These are phyloP conservation scores for Globisporangium sylvaticum DNA, from an alignment of 352 stramenopile genomes.

Conservation along the genomic window DNA sequence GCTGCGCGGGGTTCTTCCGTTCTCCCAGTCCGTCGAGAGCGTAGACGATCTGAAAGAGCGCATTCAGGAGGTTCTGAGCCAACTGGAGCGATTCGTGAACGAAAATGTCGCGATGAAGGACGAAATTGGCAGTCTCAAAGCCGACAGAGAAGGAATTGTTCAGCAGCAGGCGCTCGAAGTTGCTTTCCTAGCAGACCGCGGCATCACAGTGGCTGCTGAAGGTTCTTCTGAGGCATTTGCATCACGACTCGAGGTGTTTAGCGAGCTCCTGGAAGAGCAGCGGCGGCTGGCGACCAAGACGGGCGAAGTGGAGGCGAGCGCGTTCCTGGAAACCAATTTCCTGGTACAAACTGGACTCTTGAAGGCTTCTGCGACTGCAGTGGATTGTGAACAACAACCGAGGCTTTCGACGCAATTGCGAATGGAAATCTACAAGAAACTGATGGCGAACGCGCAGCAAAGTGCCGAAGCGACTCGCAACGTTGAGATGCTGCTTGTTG, in stretches of 20 bases:
- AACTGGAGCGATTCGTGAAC: constrained; percentile 25
- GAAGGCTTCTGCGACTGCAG: not conserved
- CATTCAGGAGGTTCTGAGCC: constrained; percentile 20
- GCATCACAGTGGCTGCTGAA: constrained; percentile 1
- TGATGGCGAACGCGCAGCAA: constrained; percentile 12
- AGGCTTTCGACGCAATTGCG: constrained; percentile 17
- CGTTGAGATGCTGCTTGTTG: constrained; percentile 1
- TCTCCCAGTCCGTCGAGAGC: constrained; percentile 23
- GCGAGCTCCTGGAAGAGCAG: constrained; percentile 24
- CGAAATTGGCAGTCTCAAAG: constrained; percentile 7
- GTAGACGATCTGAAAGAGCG: constrained; percentile 27
- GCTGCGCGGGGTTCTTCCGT: constrained; percentile 29
- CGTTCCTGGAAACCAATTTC: constrained; percentile 6
- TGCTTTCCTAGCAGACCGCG: constrained; percentile 19
- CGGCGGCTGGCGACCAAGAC: constrained; percentile 7
- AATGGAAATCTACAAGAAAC: constrained; percentile 25
- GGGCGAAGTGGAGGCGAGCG: constrained; percentile 5
- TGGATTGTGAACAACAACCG: not conserved
- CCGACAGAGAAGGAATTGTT: constrained; percentile 12
- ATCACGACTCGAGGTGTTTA: constrained; percentile 24
- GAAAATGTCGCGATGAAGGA: constrained; percentile 18
- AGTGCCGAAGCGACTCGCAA: not conserved
- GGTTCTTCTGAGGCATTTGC: not conserved
- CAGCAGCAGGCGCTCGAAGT: constrained; percentile 25
- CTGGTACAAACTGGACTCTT: constrained; percentile 17